Conservation (phyloP, 306 rosid species). For the Ammopiptanthus mongolicus region DNA sequence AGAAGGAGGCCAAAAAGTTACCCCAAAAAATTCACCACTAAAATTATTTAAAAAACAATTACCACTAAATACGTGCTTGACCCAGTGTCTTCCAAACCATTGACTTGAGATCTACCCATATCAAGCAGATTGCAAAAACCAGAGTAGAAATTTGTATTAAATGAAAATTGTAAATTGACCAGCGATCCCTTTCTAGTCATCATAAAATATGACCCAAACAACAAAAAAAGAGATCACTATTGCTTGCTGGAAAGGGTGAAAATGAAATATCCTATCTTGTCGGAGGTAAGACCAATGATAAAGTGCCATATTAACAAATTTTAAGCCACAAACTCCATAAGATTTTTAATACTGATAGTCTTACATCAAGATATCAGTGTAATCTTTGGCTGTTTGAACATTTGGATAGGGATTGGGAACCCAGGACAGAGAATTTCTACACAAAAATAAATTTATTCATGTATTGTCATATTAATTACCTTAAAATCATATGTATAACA, state of each 20-base stretch:
- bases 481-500: too few species aligned
- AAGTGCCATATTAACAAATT: neutral
- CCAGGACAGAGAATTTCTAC: too few species aligned
- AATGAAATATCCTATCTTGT: slow-evolving; percentile 6
- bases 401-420: too few species aligned
- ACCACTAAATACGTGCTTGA: neutral
- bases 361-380: neutral
- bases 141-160: neutral
- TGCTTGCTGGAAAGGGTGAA: slow-evolving; percentile 7
- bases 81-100: slow-evolving; percentile 6
- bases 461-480: too few species aligned
- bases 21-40: neutral
- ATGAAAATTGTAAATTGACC: neutral
- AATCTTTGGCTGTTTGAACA: too few species aligned
- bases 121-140: neutral
- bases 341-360: neutral
- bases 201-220: neutral
- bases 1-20: too few species aligned
- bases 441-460: too few species aligned
- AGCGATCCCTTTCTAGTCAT: neutral
- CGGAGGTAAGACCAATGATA: neutral
- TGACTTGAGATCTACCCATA: slow-evolving; percentile 12
- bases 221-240: neutral
- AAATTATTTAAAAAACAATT: neutral
- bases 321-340: neutral